These are phyloP conservation scores for Termitomyces sp. DNA, from an alignment of 768 basidiomycete species.

Conservation along the genomic window DNA sequence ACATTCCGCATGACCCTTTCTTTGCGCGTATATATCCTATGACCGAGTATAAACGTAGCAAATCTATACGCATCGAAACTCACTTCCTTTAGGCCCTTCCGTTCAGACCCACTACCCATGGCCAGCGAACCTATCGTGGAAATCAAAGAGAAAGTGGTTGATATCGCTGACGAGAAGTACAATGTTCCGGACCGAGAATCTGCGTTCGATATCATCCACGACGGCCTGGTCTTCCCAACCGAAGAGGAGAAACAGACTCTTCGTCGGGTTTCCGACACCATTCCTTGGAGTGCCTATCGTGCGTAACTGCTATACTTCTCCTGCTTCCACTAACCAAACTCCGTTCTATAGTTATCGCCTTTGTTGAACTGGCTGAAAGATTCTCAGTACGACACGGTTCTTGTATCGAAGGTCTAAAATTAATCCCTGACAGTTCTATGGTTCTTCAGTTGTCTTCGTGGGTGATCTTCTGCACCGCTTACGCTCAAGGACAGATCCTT, in stretches of 20 bases:
- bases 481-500: neutral
- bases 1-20: neutral
- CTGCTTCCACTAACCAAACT: neutral
- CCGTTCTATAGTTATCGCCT: slow-evolving; percentile 45
- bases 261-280: slow-evolving; percentile 51
- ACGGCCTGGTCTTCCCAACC: slow-evolving; percentile 59
- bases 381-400: slow-evolving; percentile 49
- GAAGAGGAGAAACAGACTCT: slow-evolving; percentile 55
- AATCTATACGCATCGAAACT: neutral
- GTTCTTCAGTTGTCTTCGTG: slow-evolving; percentile 46
- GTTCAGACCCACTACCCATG: neutral
- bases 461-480: slow-evolving; percentile 7
- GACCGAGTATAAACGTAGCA: neutral
- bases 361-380: slow-evolving; percentile 67
- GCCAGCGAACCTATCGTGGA: neutral
- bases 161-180: neutral
- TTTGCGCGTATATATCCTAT: neutral
- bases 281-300: slow-evolving; percentile 57
- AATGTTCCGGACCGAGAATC: neutral
- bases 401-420: neutral
- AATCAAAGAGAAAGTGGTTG: neutral
- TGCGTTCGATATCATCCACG: slow-evolving; percentile 27
- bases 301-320: slow-evolving; percentile 14
- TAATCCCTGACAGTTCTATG: slow-evolving; percentile 31
- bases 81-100: neutral